Evolutionary conservation across 2,329 filamentous ascomycete species (phyloP).

Genomic region (Epichloe aotearoae): DNA sequence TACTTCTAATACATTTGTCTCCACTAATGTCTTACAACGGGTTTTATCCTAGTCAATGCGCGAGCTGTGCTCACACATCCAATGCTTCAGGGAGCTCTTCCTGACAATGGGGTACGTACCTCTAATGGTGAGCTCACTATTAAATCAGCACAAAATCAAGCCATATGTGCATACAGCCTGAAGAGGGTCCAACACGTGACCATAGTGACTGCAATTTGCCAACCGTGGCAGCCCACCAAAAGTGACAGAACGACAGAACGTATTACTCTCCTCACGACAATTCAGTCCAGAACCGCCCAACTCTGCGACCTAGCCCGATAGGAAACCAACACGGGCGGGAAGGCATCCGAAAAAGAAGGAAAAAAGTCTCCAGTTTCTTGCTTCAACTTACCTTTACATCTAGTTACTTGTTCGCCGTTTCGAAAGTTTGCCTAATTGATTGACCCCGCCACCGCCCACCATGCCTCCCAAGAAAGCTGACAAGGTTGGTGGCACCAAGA

Average conservation of each 20-base stretch:
- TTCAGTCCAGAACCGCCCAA: background rate
- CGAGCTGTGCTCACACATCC: too few species aligned
- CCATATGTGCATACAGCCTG: background rate
- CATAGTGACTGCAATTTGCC: slow-evolving; percentile 15
- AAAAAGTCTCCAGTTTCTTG: background rate
- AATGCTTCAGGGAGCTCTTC: too few species aligned
- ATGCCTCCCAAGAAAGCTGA: slow-evolving; percentile 63
- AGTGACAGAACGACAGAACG: slow-evolving; percentile 7
- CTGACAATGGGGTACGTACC: background rate
- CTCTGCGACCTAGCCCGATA: background rate
- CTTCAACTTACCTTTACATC: background rate
- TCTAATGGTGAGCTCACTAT: background rate
- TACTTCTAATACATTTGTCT: too few species aligned
- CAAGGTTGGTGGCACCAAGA: slow-evolving; percentile 40
- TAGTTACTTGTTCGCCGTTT: background rate
- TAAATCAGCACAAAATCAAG: background rate
- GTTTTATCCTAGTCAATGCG: too few species aligned
- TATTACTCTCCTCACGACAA: background rate
- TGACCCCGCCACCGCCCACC: slow-evolving; percentile 25
- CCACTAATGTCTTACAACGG: too few species aligned
- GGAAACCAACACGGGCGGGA: background rate
- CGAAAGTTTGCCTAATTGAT: background rate
- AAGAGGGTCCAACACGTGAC: slow-evolving; percentile 13
- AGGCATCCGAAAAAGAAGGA: background rate
- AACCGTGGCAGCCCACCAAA: slow-evolving; percentile 10